Evolutionary conservation across 2,329 filamentous ascomycete genomes (phyloP), one percentile per base, ranked within the genome.

Genomic region (Lasiodiplodia theobromae): DNA sequence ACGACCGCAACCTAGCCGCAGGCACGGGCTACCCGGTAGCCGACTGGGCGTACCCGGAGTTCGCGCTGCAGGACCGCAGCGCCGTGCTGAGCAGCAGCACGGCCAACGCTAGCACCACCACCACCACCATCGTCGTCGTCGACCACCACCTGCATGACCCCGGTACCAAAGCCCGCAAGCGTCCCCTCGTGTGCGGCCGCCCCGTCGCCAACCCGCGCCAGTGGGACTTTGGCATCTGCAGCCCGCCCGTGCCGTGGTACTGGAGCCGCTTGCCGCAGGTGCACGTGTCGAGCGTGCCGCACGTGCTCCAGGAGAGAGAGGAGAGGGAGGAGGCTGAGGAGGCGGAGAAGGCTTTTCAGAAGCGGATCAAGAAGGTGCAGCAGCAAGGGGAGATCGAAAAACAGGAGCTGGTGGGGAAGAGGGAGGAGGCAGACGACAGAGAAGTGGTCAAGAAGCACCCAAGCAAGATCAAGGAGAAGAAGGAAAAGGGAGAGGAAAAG

Each of bases 41-140:
- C 25, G 49, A 40, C 5, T 56, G 51, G 51, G 51, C 63, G 8
- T 66, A 66, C 18, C 51, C 51, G 2, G 63, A 66, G 12, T 28
- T 54, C 34, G 23, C 12, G 4, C 28, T 40, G 12, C 18, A 16
- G 23, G 62, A 65, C 47, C 58, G 40, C 18, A 28, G 23, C 25
- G 11, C 16, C 40, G 18, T 53, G 16, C 49, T 4, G 7, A 31
- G 14, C 44, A 47, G 18, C 44, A 11, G 5, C 40, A 44, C 40
- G 2, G 18, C 40, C 18, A 21, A 7, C 25, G 25, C 28, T 5
- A 6, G 5, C 44, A 14, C n/a, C 18, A 47, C n/a, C 18, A 47
- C 44, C 44, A 21, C 8, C 18, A 47, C 44, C 18, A 8, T 21
- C 44, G 11, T 47, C 7, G 21, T 14, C 44, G 3, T 47, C 18